Percentiles rank a stretch among this genome's conserved stretches.
These are phyloP conservation scores for Colletotrichum kahawae DNA, from an alignment of 2,329 filamentous ascomycete species.

Conservation along the genomic window DNA sequence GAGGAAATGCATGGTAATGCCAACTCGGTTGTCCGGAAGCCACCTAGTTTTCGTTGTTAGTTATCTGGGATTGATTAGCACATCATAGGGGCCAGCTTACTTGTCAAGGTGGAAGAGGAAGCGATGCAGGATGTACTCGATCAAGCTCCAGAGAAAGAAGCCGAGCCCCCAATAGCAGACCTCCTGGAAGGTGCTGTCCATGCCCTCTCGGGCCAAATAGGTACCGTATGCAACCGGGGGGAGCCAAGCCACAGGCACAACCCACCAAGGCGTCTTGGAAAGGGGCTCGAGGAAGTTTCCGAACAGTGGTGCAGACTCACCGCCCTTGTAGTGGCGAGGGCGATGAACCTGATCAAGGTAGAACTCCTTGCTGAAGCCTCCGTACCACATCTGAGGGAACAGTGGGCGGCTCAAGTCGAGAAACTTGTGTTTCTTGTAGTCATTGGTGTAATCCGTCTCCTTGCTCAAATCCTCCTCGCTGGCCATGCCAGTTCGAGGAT, in stretches of 20 bases:
- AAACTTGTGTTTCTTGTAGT: conserved; percentile 94
- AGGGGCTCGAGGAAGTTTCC: conserved; percentile 99
- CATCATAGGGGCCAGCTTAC: conserved; percentile 56
- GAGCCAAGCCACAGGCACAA: conserved; percentile 84
- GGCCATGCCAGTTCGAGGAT: conserved; percentile 84
- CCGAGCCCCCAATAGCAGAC: conserved; percentile 73
- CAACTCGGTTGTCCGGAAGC: conserved; percentile 90
- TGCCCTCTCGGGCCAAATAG: conserved; percentile 66
- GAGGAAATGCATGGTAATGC: conserved; percentile 86
- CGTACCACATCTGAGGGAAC: conserved; percentile 84
- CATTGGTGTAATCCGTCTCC: conserved; percentile 77
- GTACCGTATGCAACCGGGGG: conserved; percentile 80
- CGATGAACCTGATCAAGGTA: conserved; percentile 96
- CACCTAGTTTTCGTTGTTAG: conserved; percentile 59
- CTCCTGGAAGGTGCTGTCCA: conserved; percentile 53
- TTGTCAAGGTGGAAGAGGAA: conserved; percentile 93
- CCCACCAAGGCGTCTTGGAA: conserved; percentile 92
- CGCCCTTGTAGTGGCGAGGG: conserved; percentile 93
- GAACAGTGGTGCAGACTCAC: conserved; percentile 89
- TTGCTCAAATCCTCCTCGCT: conserved; percentile 83
- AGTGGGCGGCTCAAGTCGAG: conserved; percentile 86
- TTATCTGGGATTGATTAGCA: neutral
- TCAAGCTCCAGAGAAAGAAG: conserved; percentile 81
- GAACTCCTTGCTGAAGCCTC: conserved; percentile 92
- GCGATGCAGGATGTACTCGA: conserved; percentile 89